These are phyloP conservation scores for Aureobasidium lini DNA, from an alignment of 2,329 filamentous ascomycete species.

Conservation along the genomic window DNA sequence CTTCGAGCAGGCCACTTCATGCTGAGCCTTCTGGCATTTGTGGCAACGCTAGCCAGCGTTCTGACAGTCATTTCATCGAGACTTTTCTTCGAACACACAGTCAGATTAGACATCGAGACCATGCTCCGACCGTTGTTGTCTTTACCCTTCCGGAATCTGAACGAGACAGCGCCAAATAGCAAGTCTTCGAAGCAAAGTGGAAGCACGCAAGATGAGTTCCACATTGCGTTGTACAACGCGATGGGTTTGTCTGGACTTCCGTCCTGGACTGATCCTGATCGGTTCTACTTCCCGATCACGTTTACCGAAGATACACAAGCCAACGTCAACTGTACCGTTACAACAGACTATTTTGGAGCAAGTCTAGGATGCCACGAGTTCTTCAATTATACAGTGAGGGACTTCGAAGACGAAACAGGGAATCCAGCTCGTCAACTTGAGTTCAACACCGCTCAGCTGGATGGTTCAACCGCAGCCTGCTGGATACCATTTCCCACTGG, in stretches of 20 bases:
- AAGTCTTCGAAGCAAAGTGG: not conserved
- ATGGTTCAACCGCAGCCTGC: constrained; percentile 27
- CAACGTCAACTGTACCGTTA: constrained; percentile 19
- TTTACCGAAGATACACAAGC: constrained; percentile 7
- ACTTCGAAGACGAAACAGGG: not conserved
- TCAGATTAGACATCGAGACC: constrained; percentile 14
- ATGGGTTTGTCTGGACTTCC: constrained; percentile 38
- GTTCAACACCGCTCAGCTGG: not conserved
- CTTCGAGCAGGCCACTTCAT: constrained; percentile 39
- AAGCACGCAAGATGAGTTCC: constrained; percentile 31
- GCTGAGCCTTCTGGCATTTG: constrained; percentile 40
- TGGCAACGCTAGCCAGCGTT: constrained; percentile 45
- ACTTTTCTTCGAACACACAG: constrained; percentile 38
- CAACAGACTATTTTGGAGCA: constrained; percentile 30
- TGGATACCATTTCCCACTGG: constrained; percentile 17
- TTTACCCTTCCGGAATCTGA: constrained; percentile 22
- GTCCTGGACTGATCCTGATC: constrained; percentile 40
- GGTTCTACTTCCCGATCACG: constrained; percentile 39
- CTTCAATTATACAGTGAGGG: not conserved
- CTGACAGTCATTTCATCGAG: constrained; percentile 47
- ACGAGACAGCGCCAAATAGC: not conserved
- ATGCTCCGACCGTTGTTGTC: constrained; percentile 17
- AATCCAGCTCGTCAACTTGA: not conserved
- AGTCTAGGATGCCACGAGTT: constrained; percentile 29
- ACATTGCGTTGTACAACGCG: constrained; percentile 40